Base-by-base conservation (phyloP, 768 basidiomycete species). In the Lentinula lateritia region DNA sequence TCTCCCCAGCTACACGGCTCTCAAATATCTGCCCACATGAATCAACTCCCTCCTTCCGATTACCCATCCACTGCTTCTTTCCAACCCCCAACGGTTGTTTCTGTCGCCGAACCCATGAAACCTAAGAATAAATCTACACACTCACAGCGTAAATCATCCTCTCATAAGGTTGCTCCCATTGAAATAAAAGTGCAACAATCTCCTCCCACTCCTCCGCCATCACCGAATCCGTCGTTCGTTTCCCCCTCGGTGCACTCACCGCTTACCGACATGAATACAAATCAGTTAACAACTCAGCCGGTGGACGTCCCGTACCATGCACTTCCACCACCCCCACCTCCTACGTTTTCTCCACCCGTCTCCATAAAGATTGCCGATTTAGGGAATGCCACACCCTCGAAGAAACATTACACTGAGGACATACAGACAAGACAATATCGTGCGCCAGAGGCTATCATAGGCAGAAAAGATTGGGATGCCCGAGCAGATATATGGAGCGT, bases 351-450 rank as follows among this genome's bases (percentile, higher is more conserved):
- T 34, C 80, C 79, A 16, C 83, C 83, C 2, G 86, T 97, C 66
- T 87, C 83, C 18, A 83, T 97, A 70, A 96, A 97, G 80, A 95
- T 97, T 64, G 94, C 94, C 35, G 94, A 97, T 76, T 77, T 97
- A 48, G 94, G 94, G 28, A 97, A 97, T 71, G 95, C 94, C 28
- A 95, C 94, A 39, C 94, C 93, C 15, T 88, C 91, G n/a, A 88
- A 78, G 66, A 86, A 87, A 67, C 93, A 96, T 71, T 97, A 85
- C 71, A 96, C 94, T 8, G 94, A 95, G 69, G 94, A 95, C 70
- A 96, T 95, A 65, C 95, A 96, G 75, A 97, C 94, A n/a, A 84
- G 94, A 46, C 94, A 96, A 70, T 97, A 97, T 72, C 89, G 94
- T 63, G 84, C 91, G 32, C 94, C 94, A n/a, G 94, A 97, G 73